Base-by-base conservation (phyloP, 768 basidiomycete genomes). In the Rhizopogon vinicolor region DNA sequence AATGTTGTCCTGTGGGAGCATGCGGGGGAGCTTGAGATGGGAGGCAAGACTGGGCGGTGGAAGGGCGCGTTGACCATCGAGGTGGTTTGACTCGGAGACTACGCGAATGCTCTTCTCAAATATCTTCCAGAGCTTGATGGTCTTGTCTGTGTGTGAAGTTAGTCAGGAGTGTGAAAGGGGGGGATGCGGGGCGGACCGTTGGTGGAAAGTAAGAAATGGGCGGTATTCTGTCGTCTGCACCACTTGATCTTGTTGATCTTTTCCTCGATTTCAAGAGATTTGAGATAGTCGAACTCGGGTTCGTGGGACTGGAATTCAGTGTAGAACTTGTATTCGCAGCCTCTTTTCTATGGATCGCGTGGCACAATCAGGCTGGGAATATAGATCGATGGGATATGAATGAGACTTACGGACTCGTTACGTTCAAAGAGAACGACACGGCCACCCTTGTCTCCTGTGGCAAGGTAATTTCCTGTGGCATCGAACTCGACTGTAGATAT, bases 201-300 rank as follows among this genome's bases (percentile, higher is more conserved):
- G 31, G 97, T 98, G 56, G 94, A 96, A 51, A 99, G 74, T 54
- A 99, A 75, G 74, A 99, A 98, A 74, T 99, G 97, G 44, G 97
- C 95, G 44, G 91, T 81, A 71, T 98, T 98, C 76, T 97, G 94
- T 61, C 97, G 84, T 78, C 87, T 94, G 80, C 95, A 98, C 97
- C 97, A 99, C 72, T 94, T 93, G 84, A 99, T 99, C 85, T 97
- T 92, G 80, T 99, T 99, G 80, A 99, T 99, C 88, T 99, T 99
- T 83, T 99, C 97, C 75, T 99, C 97, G 74, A 99, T 99, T 82
- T 99, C 97, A 63, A 99, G 80, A 22, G 93, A 97, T 81, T 99
- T 99, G 68, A 99, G 86, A 73, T 99, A 99, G 78, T 99, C 97
- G 72, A 99, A 99, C 72, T 99, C 97, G 53, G 97, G 97, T 72